These are phyloP conservation scores for Taphrina flavorubra DNA, from an alignment of 1,139 yeast species.

Conservation along the genomic window DNA sequence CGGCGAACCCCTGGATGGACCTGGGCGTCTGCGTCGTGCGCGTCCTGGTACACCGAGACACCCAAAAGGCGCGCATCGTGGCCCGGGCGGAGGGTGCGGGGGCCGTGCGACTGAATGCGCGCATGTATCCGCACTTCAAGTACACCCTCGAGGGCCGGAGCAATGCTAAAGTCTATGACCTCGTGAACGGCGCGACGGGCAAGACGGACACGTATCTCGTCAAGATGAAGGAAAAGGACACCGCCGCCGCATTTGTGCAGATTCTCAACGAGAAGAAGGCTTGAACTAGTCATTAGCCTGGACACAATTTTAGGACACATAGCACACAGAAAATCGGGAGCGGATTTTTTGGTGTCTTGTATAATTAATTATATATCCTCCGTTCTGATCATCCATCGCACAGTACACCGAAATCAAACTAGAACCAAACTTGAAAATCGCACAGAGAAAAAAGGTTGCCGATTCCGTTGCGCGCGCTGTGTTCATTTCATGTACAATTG, in stretches of 20 bases:
- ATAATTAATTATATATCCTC: no score
- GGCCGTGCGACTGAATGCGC: slow-evolving; percentile 72
- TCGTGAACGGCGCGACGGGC: slow-evolving; percentile 54
- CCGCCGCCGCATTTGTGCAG: slow-evolving; percentile 67
- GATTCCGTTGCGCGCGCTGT: no score
- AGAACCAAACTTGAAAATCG: no score
- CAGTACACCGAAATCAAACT: no score
- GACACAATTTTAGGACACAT: no score
- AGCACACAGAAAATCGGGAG: no score
- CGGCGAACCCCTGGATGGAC: slow-evolving; percentile 52
- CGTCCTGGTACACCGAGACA: slow-evolving; percentile 65
- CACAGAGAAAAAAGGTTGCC: no score
- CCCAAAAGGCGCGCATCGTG: slow-evolving; percentile 70
- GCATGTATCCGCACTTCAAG: slow-evolving; percentile 48
- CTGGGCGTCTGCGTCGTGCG: slow-evolving; percentile 86
- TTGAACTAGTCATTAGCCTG: no score
- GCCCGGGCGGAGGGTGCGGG: slow-evolving; percentile 90
- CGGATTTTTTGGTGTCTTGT: no score
- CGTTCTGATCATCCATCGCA: no score
- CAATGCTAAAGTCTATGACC: slow-evolving; percentile 63
- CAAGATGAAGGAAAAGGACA: slow-evolving; percentile 72
- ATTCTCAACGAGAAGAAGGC: slow-evolving; percentile 41
- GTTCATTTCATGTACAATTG: no score
- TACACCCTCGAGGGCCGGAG: slow-evolving; percentile 55
- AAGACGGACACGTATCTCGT: slow-evolving; percentile 65